Evolutionary conservation across 225 moss, liverwort and hornwort species (phyloP).

Genomic region (Anthoceros angustus): DNA sequence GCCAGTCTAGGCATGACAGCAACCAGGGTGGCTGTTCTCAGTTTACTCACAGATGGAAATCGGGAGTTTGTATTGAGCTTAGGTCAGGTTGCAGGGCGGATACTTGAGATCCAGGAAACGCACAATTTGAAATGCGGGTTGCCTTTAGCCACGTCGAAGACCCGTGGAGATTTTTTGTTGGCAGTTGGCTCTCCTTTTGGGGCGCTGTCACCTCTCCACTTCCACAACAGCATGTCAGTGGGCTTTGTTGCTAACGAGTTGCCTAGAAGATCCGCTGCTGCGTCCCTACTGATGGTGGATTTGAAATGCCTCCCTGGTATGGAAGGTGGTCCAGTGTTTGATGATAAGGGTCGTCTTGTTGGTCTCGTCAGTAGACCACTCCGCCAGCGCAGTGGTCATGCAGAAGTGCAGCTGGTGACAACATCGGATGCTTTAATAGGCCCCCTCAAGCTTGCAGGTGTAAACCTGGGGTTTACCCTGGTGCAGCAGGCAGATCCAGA

Average conservation of each 20-base stretch:
- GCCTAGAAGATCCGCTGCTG: slow-evolving; percentile 66
- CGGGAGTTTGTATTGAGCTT: slow-evolving; percentile 19
- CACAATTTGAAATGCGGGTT: slow-evolving; percentile 18
- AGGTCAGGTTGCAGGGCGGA: slow-evolving; percentile 10
- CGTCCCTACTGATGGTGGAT: slow-evolving; percentile 93
- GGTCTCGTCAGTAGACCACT: slow-evolving; percentile 90
- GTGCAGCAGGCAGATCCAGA: slow-evolving; percentile 18
- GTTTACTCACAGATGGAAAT: slow-evolving; percentile 38
- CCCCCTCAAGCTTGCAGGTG: not conserved
- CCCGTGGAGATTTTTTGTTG: slow-evolving; percentile 68
- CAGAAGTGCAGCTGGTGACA: slow-evolving; percentile 96
- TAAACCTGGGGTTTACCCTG: not conserved
- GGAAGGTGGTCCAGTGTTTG: slow-evolving; percentile 96
- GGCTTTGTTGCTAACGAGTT: slow-evolving; percentile 93
- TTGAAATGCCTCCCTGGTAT: slow-evolving; percentile 98
- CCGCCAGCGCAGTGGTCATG: slow-evolving; percentile 76
- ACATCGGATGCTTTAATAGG: slow-evolving; percentile 56
- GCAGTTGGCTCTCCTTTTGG: slow-evolving; percentile 98
- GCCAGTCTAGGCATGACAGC: slow-evolving; percentile 68
- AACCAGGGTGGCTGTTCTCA: slow-evolving; percentile 75
- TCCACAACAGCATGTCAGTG: slow-evolving; percentile 97
- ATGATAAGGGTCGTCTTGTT: slow-evolving; percentile 70
- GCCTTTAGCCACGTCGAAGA: slow-evolving; percentile 36
- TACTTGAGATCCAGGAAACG: slow-evolving; percentile 14
- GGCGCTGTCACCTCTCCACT: slow-evolving; percentile 85